Evolutionary conservation across 2,329 filamentous ascomycete species (phyloP), one percentile per base, ranked within the genome.

Genomic region (Esteya vermicola): DNA sequence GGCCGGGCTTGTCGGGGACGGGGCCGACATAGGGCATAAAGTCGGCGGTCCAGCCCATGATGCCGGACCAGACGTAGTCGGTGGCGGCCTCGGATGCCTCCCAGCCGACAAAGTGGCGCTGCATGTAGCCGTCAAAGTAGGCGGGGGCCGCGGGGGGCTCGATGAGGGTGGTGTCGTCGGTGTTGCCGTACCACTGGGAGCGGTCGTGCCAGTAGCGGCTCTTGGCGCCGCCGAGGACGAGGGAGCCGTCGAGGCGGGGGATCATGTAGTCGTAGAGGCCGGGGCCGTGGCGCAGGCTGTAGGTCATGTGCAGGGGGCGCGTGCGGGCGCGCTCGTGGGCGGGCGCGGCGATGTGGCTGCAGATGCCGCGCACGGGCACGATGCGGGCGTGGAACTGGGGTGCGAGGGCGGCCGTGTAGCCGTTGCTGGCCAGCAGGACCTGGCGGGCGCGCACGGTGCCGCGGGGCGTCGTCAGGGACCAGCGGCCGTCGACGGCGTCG

Each of bases 111-210:
- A 70, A 70, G 36, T 58, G 57, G 6, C 57, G 51, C 43, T 65
- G 62, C 61, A 71, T 70, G 40, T 67, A 68, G 0, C 55, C 55
- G 19, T 64, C 55, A 44, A 68, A 72, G 48, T 70, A 64, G 20
- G 52, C 37, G 26, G n/a, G n/a, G n/a, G n/a, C n/a, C n/a, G 54
- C 54, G 0, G 62, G 62, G 0, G 52, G 45, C 4, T 59, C 55
- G n/a, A 74, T 64, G 4, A 65, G 47, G 5, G 52, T 54, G 6
- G 56, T 53, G 47, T 73, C 69, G 37, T 69, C 61, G 6, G 54
- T 56, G 31, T 61, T 65, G 16, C 60, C 53, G 44, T 63, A 64
- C 67, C 68, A 72, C 22, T 57, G 47, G 6, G 54, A 42, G 8
- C 31, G 47, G 10, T 63, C 45, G 14, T 51, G 30, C 34, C 50